Evolutionary conservation across 2,329 filamentous ascomycete species (phyloP), one percentile per base, ranked within the genome.

Genomic region (Aureobasidium sp.): DNA sequence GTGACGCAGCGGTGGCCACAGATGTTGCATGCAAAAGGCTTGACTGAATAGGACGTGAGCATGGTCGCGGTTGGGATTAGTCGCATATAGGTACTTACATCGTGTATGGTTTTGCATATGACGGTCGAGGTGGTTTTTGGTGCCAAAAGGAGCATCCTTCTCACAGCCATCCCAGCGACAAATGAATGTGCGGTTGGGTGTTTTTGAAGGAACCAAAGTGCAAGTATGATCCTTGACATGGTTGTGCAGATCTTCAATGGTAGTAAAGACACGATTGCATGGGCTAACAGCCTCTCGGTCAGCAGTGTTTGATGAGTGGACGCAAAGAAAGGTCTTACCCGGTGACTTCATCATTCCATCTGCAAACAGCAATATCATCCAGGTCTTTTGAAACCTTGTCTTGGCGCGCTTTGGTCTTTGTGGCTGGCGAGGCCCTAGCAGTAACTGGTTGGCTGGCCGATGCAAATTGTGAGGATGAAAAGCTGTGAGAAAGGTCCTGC

Each of bases 91-190:
- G 37, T 25, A 58, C 61, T 48, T 58, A 62, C 61, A 66, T 66
- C 83, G 83, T 17, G 85, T 87, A 69, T 88, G 85, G 2, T 82
- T 84, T 66, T 86, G 84, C 72, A 87, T 79, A 68, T 88, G 85
- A 48, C 85, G 77, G 65, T 86, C 84, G 20, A 87, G 76, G 69
- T 88, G 87, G 70, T 83, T 84, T 67, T 82, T 78, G 67, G 85
- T 83, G 2, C 77, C 78, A 65, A 87, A 87, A 17, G 80, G 78
- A 5, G 76, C 76, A 39, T 79, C 74, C 39, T 84, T 80, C 37
- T 74, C 75, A 70, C 85, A 88, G 45, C 76, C 78, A 15, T 77
- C 72, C 85, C 85, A 87, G 44, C 73, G 74, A 67, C 83, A 86
- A n/a, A 73, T 70, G 63, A 81, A 84, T 37, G 57, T 49, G 2